Evolutionary conservation across 306 rosid genomes (phyloP), one percentile per base, ranked within the genome.

Genomic region (Inga leiocalycina): DNA sequence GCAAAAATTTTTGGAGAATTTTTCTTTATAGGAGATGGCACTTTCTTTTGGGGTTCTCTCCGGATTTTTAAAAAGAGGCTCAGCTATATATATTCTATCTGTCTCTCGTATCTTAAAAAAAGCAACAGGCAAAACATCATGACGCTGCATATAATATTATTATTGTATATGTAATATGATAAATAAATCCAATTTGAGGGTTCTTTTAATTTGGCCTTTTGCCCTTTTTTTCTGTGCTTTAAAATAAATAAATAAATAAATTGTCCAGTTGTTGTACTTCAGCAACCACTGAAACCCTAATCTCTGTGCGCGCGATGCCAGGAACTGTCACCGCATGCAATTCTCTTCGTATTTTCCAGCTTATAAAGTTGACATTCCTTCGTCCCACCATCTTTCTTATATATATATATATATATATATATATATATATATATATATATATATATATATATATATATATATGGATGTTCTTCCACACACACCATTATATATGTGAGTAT

Each of bases 271-370:
- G 19, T 2, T n/a, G 66, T 59, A 59, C 85, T 77, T 79, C 79
- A 45, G 75, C 82, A 61, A 46, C 79, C 67, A 46, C 49, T 48
- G 37, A 59, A 59, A 59, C 56, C 85, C 69, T 35, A 45, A 17
- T 66, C 49, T 66, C 41, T 39, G n/a, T 69, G 94, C 39, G 37
- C 70, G 93, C 32, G 91, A 92, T 88, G 92, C 93, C 75, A 88
- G 76, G 89, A 91, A 74, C 86, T 91, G 90, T 19, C 93, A 74
- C 56, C 41, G 90, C 82, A 37, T 78, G 12, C 54, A 49, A 49
- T 49, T 80, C 52, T 72, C 24, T 78, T 73, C 71, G 14, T 79
- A 66, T 78, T 73, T 46, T 86, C 71, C 67, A 14, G 34, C 72
- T 46, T 43, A 30, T 59, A 85, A 86, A 92, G 88, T 80, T 80